phyloP scores from a whole-genome alignment of 352 stramenopile species.

The Thalassiosira mediterranea region DNA sequence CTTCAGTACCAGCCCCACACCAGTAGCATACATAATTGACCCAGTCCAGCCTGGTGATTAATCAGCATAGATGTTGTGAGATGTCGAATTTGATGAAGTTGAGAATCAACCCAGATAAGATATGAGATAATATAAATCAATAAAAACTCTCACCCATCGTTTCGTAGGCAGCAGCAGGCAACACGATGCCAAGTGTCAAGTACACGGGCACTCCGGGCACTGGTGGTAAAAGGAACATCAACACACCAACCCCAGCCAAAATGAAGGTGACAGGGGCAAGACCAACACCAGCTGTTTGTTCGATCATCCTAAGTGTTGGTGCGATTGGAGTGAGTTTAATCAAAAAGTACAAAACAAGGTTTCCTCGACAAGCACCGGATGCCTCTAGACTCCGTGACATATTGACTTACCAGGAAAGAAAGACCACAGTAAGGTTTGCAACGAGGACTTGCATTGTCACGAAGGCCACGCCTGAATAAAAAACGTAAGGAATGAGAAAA shows the following conservation, averaged over 20 bases:
- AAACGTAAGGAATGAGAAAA: slow-evolving; percentile 63
- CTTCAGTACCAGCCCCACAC: slow-evolving; percentile 67
- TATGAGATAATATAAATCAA: not conserved
- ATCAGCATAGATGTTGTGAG: too few species aligned
- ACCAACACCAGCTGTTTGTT: slow-evolving; percentile 53
- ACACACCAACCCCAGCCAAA: slow-evolving; percentile 64
- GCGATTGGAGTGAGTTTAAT: not conserved
- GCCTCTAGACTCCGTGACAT: too few species aligned
- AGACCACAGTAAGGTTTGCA: slow-evolving; percentile 71
- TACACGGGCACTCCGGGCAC: slow-evolving; percentile 82
- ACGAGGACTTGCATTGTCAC: slow-evolving; percentile 74
- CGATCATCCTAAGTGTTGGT: slow-evolving; percentile 62
- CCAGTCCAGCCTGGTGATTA: slow-evolving; percentile 39
- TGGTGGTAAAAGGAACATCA: slow-evolving; percentile 80
- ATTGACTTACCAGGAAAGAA: slow-evolving; percentile 72
- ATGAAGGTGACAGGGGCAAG: slow-evolving; percentile 63
- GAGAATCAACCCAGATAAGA: not conserved
- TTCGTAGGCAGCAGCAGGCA: slow-evolving; percentile 47
- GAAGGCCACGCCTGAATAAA: slow-evolving; percentile 70
- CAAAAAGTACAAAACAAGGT: not conserved
- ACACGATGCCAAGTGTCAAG: slow-evolving; percentile 71
- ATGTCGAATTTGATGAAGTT: too few species aligned
- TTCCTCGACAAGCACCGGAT: not conserved
- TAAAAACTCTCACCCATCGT: slow-evolving; percentile 49
- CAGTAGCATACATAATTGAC: slow-evolving; percentile 54